phyloP scores from a whole-genome alignment of 129 eudicot species.

The Pittosporum tobira region DNA sequence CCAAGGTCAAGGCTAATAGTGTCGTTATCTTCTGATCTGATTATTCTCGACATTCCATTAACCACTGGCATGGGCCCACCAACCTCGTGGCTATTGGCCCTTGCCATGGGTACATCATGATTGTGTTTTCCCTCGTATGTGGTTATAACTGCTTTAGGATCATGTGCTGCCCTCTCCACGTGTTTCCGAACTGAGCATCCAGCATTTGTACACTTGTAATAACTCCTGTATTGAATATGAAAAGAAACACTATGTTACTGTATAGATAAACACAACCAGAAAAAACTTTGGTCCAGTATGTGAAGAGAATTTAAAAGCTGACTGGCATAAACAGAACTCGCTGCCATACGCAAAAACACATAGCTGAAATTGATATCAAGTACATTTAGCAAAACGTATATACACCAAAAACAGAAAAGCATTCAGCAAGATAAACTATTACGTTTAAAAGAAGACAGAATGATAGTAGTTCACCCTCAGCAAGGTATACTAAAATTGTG shows the following conservation, averaged over 20 bases:
- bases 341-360: background rate
- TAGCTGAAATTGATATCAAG: background rate
- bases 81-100: slow-evolving; percentile 45
- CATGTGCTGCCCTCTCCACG: slow-evolving; percentile 92
- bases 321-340: background rate
- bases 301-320: background rate
- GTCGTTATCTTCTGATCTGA: slow-evolving; percentile 35
- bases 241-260: background rate
- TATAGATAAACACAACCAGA: background rate
- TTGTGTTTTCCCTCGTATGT: slow-evolving; percentile 97
- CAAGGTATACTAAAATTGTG: too few relatives aligned
- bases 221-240: slow-evolving; percentile 48
- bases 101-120: slow-evolving; percentile 75
- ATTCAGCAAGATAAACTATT: too few relatives aligned
- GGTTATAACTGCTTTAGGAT: slow-evolving; percentile 91
- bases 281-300: slow-evolving; percentile 1
- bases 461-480: too few relatives aligned
- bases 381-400: background rate
- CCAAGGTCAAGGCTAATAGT: slow-evolving; percentile 75
- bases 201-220: slow-evolving; percentile 82
- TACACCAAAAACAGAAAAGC: too few relatives aligned
- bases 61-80: slow-evolving; percentile 21
- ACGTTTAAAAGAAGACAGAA: too few relatives aligned
- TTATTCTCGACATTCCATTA: slow-evolving; percentile 28
- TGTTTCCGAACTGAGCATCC: slow-evolving; percentile 82